A percentile compares a stretch with the other conserved stretches of the same genome.
phyloP scores from a whole-genome alignment of 2,329 filamentous ascomycete species.

The Verticillium klebahnii region DNA sequence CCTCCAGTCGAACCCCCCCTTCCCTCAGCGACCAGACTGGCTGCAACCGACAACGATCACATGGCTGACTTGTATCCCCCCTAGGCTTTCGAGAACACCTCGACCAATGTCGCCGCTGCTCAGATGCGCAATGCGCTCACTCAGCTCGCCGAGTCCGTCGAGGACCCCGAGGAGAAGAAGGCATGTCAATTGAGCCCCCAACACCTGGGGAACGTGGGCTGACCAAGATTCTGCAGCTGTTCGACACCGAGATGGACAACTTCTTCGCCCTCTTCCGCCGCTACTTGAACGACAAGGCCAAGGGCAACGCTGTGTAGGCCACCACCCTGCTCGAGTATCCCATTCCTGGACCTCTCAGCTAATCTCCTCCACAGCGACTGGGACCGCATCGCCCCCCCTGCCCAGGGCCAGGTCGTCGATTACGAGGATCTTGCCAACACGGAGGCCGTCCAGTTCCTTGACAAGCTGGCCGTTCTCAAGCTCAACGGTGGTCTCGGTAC shows the following conservation, averaged over 20 bases:
- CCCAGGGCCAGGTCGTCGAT: constrained; percentile 88
- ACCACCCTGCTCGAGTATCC: constrained; percentile 5
- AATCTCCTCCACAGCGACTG: constrained; percentile 62
- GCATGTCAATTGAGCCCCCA: constrained; percentile 41
- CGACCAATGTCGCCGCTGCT: constrained; percentile 92
- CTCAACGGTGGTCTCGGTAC: constrained; percentile 98
- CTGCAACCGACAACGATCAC: neutral
- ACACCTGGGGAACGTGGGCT: constrained; percentile 3
- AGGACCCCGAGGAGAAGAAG: constrained; percentile 78
- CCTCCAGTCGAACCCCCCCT: neutral
- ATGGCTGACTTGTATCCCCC: constrained; percentile 1
- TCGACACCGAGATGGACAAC: constrained; percentile 99
- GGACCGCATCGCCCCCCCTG: constrained; percentile 93
- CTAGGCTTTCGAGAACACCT: constrained; percentile 98
- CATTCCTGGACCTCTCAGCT: neutral
- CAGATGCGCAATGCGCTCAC: constrained; percentile 99
- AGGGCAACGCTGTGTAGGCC: constrained; percentile 80
- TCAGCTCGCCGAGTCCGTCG: constrained; percentile 83
- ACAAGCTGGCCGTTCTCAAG: constrained; percentile 97
- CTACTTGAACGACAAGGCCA: constrained; percentile 98
- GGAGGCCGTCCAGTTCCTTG: constrained; percentile 89
- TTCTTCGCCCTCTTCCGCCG: constrained; percentile 98
- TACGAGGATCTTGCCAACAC: constrained; percentile 87
- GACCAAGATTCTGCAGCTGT: constrained; percentile 53
- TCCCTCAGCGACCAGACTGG: neutral